phyloP scores from a whole-genome alignment of 768 basidiomycete genomes.

The Lactarius hatsudake region DNA sequence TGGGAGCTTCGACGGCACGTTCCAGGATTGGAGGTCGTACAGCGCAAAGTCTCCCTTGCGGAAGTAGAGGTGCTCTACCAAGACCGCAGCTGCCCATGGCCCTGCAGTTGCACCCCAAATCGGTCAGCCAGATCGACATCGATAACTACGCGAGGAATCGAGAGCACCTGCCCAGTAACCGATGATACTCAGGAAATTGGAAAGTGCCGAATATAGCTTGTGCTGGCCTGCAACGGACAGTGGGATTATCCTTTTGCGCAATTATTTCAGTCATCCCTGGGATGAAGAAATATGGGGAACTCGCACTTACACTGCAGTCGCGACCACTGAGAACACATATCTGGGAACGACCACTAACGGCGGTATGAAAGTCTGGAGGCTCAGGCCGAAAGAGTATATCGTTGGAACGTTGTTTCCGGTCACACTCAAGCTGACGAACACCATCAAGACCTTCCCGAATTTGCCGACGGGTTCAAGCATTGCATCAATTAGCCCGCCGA shows the following conservation, averaged over 20 bases:
- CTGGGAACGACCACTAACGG: constrained; percentile 56
- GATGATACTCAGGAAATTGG: constrained; percentile 66
- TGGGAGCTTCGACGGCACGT: constrained; percentile 52
- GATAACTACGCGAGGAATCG: not conserved
- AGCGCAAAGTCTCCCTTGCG: constrained; percentile 46
- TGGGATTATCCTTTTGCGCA: constrained; percentile 52
- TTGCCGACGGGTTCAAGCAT: constrained; percentile 58
- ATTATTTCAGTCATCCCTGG: not conserved
- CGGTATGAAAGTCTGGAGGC: constrained; percentile 68
- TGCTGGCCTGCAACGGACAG: constrained; percentile 67
- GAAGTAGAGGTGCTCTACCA: constrained; percentile 67
- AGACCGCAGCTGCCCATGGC: constrained; percentile 55
- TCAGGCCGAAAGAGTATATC: constrained; percentile 77
- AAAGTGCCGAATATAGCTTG: constrained; percentile 60
- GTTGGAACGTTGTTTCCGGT: constrained; percentile 80
- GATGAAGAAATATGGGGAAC: not conserved
- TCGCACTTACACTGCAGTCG: constrained; percentile 58
- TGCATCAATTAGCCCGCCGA: constrained; percentile 63
- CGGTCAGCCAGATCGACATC: too few species aligned
- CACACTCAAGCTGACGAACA: constrained; percentile 71
- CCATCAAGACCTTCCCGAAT: constrained; percentile 70
- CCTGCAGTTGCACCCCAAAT: too few species aligned
- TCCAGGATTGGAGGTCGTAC: constrained; percentile 57
- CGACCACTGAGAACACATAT: constrained; percentile 65
- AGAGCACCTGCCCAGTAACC: constrained; percentile 39